Percentiles rank a stretch among this genome's conserved stretches.
These are phyloP conservation scores for Cryphonectria carpinicola DNA, from an alignment of 2,329 filamentous ascomycete species.

Conservation along the genomic window DNA sequence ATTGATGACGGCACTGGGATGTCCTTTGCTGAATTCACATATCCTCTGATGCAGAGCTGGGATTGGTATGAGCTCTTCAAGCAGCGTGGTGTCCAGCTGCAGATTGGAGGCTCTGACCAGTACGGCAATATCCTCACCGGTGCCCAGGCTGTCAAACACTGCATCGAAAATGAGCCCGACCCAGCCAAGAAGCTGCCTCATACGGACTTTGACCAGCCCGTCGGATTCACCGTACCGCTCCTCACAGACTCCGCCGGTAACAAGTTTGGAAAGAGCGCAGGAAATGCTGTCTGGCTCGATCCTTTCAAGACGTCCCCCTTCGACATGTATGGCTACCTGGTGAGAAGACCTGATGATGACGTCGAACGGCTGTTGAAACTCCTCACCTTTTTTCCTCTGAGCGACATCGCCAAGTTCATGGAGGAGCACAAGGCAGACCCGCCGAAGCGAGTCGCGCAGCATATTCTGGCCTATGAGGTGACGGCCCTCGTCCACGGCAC, in stretches of 20 bases:
- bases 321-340: constrained; percentile 89
- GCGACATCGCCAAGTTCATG: constrained; percentile 71
- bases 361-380: constrained; percentile 83
- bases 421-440: constrained; percentile 68
- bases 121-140: constrained; percentile 95
- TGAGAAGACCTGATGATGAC: constrained; percentile 79
- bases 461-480: constrained; percentile 81
- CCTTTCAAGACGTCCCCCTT: constrained; percentile 77
- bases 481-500: constrained; percentile 77
- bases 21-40: constrained; percentile 91
- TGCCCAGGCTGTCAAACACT: constrained; percentile 80
- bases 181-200: constrained; percentile 44
- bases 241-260: constrained; percentile 82
- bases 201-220: constrained; percentile 59
- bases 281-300: constrained; percentile 94
- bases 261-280: constrained; percentile 94
- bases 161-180: constrained; percentile 62
- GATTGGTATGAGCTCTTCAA: constrained; percentile 91
- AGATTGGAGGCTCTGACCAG: constrained; percentile 95
- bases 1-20: constrained; percentile 87
- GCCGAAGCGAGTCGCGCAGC: constrained; percentile 77
- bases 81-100: constrained; percentile 71
- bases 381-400: constrained; percentile 83
- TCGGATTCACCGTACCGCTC: constrained; percentile 89
- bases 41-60: constrained; percentile 92